Conservation (phyloP, 2,329 filamentous ascomycete genomes). For the Podosphaera fusca region DNA sequence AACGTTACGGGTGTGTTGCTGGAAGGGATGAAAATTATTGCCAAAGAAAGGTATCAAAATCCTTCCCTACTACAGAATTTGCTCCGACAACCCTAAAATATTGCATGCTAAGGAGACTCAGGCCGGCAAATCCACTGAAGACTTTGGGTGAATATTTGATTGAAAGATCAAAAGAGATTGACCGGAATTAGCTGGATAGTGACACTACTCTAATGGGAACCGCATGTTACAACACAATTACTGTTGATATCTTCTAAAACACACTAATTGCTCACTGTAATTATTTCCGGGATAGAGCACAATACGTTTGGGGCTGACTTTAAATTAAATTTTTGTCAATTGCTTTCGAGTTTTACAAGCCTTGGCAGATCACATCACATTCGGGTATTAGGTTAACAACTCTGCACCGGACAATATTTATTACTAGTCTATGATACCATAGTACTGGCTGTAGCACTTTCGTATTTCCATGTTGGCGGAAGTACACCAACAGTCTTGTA, state of each 20-base stretch:
- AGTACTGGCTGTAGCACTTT: slow-evolving; percentile 88
- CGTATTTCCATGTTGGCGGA: slow-evolving; percentile 95
- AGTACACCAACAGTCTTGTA: slow-evolving; percentile 86
- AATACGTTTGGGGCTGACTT: no score
- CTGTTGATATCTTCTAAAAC: no score
- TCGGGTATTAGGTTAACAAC: no score
- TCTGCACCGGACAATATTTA: not conserved
- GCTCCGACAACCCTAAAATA: not conserved
- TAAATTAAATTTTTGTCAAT: no score
- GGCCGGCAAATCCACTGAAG: slow-evolving; percentile 44
- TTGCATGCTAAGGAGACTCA: slow-evolving; percentile 10
- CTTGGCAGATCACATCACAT: no score
- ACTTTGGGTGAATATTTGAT: slow-evolving; percentile 48
- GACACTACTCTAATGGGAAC: no score
- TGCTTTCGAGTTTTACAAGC: no score
- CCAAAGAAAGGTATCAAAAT: slow-evolving; percentile 39
- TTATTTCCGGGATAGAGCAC: no score
- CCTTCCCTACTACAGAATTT: not conserved
- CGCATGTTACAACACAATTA: no score
- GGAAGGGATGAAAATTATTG: slow-evolving; percentile 53
- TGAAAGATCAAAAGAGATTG: slow-evolving; percentile 41
- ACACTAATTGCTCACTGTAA: no score
- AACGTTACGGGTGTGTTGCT: slow-evolving; percentile 45
- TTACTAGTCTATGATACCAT: slow-evolving; percentile 53
- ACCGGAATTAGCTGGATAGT: slow-evolving; percentile 15